These are phyloP conservation scores for Fallopia convolvulus DNA, from an alignment of 148 eudicot genomes.

Conservation along the genomic window DNA sequence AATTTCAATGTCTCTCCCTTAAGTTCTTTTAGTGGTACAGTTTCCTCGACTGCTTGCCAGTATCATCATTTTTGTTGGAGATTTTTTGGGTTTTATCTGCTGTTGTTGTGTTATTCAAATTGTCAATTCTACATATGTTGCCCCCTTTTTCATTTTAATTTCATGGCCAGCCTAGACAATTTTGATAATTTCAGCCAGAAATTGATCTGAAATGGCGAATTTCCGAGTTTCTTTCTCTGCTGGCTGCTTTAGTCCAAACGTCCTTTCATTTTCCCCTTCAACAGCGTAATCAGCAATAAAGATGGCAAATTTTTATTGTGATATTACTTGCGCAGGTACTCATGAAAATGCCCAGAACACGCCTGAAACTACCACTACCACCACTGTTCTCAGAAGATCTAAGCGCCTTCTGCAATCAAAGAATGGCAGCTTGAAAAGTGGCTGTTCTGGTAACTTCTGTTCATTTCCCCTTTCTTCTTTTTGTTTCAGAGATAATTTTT, in stretches of 20 bases:
- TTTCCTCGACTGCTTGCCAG: not conserved
- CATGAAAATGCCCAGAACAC: not conserved
- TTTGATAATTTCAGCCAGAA: not conserved
- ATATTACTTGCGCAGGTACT: not conserved
- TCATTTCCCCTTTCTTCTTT: not conserved
- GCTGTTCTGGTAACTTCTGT: not conserved
- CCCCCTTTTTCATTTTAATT: not conserved
- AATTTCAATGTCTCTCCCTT: not conserved
- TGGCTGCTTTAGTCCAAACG: not conserved
- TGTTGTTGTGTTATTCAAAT: not conserved
- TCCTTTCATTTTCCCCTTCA: not conserved
- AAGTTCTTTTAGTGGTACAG: not conserved
- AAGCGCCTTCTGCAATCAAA: constrained; percentile 3
- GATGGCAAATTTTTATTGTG: not conserved
- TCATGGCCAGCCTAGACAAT: not conserved
- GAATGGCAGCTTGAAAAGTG: not conserved
- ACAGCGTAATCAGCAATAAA: not conserved
- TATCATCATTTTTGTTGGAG: not conserved
- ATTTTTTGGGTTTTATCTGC: not conserved
- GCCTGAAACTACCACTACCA: not conserved
- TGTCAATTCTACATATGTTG: not conserved
- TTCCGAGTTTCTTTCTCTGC: not conserved
- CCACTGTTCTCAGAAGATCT: constrained; percentile 7
- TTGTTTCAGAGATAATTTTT: not conserved
- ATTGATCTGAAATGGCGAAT: no score